phyloP scores from a whole-genome alignment of 2,329 filamentous ascomycete genomes.

The Colletotrichum siamense region DNA sequence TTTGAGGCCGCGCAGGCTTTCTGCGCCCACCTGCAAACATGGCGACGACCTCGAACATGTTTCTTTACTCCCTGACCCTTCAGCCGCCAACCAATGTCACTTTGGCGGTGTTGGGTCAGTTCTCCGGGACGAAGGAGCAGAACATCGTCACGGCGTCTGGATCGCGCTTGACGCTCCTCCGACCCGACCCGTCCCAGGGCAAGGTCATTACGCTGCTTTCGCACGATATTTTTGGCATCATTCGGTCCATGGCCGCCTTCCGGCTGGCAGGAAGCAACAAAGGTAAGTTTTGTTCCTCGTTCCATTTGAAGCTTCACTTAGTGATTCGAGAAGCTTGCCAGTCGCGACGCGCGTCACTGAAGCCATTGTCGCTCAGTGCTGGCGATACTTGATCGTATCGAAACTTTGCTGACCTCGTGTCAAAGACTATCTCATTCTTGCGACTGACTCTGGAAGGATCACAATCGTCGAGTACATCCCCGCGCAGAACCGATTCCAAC shows the following conservation, averaged over 20 bases:
- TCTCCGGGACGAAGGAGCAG: slow-evolving; percentile 95
- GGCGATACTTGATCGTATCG: slow-evolving; percentile 9
- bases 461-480: slow-evolving; percentile 92
- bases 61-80: slow-evolving; percentile 96
- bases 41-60: slow-evolving; percentile 98
- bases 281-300: slow-evolving; percentile 69
- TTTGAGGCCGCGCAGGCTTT: slow-evolving; percentile 54
- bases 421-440: slow-evolving; percentile 93
- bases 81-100: slow-evolving; percentile 89
- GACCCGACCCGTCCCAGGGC: slow-evolving; percentile 83
- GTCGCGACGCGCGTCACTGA: slow-evolving; percentile 3
- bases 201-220: slow-evolving; percentile 87
- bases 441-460: slow-evolving; percentile 94
- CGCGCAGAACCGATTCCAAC: slow-evolving; percentile 84
- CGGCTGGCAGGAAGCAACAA: slow-evolving; percentile 92
- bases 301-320: slow-evolving; percentile 64
- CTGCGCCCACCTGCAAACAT: slow-evolving; percentile 65
- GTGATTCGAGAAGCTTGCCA: slow-evolving; percentile 54
- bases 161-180: slow-evolving; percentile 85
- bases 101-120: slow-evolving; percentile 92
- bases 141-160: slow-evolving; percentile 95
- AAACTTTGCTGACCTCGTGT: slow-evolving; percentile 22
- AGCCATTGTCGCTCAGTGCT: not conserved
- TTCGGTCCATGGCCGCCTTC: slow-evolving; percentile 87
- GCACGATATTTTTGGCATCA: slow-evolving; percentile 96